A percentile compares a stretch with the other conserved stretches of the same genome.
These are phyloP conservation scores for Gastrodia elata DNA, from an alignment of 106 monocot species.

Conservation along the genomic window DNA sequence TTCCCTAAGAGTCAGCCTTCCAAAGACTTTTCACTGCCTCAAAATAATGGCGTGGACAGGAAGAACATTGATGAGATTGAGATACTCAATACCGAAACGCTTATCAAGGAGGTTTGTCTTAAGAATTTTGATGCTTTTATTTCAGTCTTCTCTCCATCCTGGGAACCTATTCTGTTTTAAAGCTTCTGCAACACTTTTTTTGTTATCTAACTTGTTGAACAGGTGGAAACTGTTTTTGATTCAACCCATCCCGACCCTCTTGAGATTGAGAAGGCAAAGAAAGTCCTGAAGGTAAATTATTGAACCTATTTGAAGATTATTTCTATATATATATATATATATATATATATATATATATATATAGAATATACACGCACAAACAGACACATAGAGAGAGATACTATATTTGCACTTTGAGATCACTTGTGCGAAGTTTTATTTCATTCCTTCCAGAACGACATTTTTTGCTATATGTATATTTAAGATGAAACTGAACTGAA, in stretches of 20 bases:
- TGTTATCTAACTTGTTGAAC: neutral
- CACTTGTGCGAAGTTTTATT: too few relatives aligned
- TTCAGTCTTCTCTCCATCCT: neutral
- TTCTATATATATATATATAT: too few relatives aligned
- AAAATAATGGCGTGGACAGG: conserved; percentile 47
- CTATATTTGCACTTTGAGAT: too few relatives aligned
- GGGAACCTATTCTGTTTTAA: neutral
- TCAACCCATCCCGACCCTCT: conserved; percentile 30
- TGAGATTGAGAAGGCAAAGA: conserved; percentile 46
- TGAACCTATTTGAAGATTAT: neutral
- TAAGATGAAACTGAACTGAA: neutral
- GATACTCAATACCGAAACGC: conserved; percentile 48
- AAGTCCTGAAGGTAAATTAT: conserved; percentile 30
- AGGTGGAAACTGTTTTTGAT: conserved; percentile 48
- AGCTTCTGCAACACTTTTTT: neutral
- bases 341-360: too few relatives aligned
- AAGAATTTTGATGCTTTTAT: neutral
- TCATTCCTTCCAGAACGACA: too few relatives aligned
- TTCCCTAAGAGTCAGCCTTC: conserved; percentile 25
- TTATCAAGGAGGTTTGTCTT: conserved; percentile 44
- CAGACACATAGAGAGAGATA: too few relatives aligned
- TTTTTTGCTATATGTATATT: too few relatives aligned
- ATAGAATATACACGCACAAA: too few relatives aligned
- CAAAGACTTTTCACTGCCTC: conserved; percentile 24
- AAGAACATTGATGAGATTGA: conserved; percentile 39